These are phyloP conservation scores for Puccinia coronata DNA, from an alignment of 1,284 basidiomycete species.

Conservation along the genomic window DNA sequence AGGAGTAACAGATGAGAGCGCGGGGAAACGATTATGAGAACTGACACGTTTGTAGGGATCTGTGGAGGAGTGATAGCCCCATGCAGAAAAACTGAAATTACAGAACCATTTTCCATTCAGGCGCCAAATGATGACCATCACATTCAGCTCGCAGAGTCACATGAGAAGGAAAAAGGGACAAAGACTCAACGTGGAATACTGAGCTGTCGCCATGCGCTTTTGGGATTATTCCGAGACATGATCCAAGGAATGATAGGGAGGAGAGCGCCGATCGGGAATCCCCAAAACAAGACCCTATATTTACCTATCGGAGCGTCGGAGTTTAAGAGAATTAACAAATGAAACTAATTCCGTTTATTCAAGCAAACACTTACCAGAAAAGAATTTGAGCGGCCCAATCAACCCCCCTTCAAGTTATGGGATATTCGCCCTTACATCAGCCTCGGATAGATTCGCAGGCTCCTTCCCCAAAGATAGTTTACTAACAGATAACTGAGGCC, in stretches of 20 bases:
- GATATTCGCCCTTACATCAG: background rate
- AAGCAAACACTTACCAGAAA: constrained; percentile 28
- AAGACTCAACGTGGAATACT: constrained; percentile 53
- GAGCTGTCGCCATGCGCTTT: constrained; percentile 53
- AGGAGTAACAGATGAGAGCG: background rate
- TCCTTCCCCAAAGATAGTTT: background rate
- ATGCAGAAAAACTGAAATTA: constrained; percentile 40
- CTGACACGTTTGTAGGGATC: constrained; percentile 55
- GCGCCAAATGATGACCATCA: background rate
- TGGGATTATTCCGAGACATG: constrained; percentile 53
- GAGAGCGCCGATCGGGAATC: constrained; percentile 55
- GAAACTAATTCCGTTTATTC: background rate
- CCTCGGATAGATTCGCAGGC: background rate
- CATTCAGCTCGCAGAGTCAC: background rate
- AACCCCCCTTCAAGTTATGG: constrained; percentile 26
- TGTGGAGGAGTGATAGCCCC: constrained; percentile 55
- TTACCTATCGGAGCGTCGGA: constrained; percentile 18
- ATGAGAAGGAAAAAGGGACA: background rate
- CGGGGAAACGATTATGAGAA: background rate
- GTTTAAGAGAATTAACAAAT: background rate
- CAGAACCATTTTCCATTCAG: background rate
- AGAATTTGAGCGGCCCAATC: constrained; percentile 44
- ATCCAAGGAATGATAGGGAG: constrained; percentile 56
- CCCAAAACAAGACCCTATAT: constrained; percentile 52
- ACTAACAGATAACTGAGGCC: constrained; percentile 46